Conservation (phyloP, 495 filamentous ascomycete species). For the Halenospora varia region DNA sequence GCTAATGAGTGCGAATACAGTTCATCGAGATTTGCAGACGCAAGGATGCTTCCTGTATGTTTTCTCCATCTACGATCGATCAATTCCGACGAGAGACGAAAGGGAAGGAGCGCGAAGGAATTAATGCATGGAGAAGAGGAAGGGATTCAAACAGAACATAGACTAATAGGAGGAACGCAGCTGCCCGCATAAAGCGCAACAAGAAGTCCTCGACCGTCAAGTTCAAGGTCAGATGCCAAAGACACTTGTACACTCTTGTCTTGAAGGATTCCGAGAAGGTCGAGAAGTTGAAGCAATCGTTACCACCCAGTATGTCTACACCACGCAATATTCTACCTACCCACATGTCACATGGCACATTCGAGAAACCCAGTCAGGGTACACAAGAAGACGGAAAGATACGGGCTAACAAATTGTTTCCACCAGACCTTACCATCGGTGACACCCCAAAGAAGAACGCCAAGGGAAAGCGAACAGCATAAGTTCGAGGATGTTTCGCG, state of each 20-base stretch:
- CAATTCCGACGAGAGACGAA: not conserved
- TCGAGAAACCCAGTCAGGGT: no score
- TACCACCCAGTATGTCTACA: constrained; percentile 82
- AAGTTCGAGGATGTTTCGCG: constrained; percentile 1
- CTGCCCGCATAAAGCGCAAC: constrained; percentile 97
- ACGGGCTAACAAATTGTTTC: no score
- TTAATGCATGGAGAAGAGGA: not conserved
- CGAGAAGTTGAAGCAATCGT: constrained; percentile 99
- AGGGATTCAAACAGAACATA: constrained; percentile 12
- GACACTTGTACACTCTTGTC: constrained; percentile 93
- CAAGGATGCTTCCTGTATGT: constrained; percentile 81
- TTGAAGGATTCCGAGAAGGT: constrained; percentile 98
- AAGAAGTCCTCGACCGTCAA: constrained; percentile 84
- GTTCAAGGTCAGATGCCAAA: constrained; percentile 99
- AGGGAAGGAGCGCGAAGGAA: constrained; percentile 5
- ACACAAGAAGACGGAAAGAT: no score
- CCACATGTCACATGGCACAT: not conserved
- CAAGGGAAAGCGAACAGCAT: constrained; percentile 35
- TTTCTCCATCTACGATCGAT: constrained; percentile 6
- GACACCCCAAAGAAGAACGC: constrained; percentile 74
- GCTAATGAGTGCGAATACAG: constrained; percentile 33
- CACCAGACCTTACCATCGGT: constrained; percentile 65
- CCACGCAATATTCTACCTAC: not conserved
- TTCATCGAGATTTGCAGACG: constrained; percentile 99
- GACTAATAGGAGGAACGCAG: constrained; percentile 51